These are phyloP conservation scores for Tetrapyrgos nigripes DNA, from an alignment of 1,284 basidiomycete species.

Conservation along the genomic window DNA sequence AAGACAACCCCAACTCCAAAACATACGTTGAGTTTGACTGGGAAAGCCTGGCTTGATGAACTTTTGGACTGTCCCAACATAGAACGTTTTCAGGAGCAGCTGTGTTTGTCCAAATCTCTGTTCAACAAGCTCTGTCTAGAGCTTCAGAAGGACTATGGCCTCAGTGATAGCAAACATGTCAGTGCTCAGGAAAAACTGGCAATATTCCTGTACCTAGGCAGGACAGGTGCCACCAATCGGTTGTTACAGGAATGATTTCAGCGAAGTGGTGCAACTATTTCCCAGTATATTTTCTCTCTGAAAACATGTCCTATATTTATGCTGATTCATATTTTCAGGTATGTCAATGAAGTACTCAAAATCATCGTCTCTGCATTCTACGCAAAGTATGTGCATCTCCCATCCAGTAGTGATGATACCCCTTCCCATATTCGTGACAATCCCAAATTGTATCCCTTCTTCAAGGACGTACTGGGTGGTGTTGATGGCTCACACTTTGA, in stretches of 20 bases:
- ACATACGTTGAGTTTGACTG: no score
- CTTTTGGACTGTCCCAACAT: constrained; percentile 12
- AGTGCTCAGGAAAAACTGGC: no score
- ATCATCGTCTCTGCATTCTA: constrained; percentile 8
- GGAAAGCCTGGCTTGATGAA: no score
- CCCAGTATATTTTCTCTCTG: constrained; percentile 8
- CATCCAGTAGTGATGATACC: not conserved
- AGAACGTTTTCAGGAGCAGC: no score
- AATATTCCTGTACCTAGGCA: no score
- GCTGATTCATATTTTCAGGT: not conserved
- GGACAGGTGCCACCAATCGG: constrained; percentile 32
- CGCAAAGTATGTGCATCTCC: constrained; percentile 12
- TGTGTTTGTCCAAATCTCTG: no score
- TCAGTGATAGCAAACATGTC: constrained; percentile 21
- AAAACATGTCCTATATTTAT: not conserved
- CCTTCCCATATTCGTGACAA: constrained; percentile 1
- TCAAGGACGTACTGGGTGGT: constrained; percentile 27
- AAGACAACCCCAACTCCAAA: no score
- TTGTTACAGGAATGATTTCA: constrained; percentile 40
- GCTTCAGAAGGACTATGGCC: no score
- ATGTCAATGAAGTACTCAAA: constrained; percentile 3
- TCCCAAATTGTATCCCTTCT: constrained; percentile 29
- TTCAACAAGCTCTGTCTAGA: no score
- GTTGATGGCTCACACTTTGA: constrained; percentile 29
- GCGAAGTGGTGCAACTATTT: constrained; percentile 22